These are phyloP conservation scores for Lentinula aciculospora DNA, from an alignment of 768 basidiomycete species.

Conservation along the genomic window DNA sequence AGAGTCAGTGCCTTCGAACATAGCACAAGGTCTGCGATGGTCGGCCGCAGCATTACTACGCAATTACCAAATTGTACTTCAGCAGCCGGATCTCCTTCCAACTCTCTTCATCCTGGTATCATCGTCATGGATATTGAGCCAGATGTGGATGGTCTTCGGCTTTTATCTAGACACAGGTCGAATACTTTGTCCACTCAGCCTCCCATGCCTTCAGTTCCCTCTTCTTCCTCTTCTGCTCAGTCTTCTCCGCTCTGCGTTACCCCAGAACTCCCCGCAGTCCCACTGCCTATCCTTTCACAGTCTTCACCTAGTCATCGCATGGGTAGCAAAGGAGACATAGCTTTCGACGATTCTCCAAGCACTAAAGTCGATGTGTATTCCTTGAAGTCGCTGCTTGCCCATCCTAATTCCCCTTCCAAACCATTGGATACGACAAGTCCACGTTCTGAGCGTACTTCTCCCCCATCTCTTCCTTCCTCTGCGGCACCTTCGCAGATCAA, in stretches of 20 bases:
- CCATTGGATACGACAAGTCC: not conserved
- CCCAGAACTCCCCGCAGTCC: not conserved
- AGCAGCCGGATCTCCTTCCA: not conserved
- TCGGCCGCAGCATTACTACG: not conserved
- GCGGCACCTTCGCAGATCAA: not conserved
- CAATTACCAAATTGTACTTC: not conserved
- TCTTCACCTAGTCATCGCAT: not conserved
- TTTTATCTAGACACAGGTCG: not conserved
- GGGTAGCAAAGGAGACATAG: not conserved
- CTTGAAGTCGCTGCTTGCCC: not conserved
- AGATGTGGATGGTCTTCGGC: not conserved
- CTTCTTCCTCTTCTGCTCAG: not conserved
- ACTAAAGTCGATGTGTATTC: not conserved
- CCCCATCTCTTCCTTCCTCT: not conserved
- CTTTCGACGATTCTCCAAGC: not conserved
- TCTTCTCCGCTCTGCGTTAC: constrained; percentile 1
- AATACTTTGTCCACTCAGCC: not conserved
- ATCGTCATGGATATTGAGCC: constrained; percentile 4
- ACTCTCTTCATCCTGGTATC: not conserved
- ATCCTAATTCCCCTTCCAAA: not conserved
- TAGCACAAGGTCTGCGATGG: not conserved
- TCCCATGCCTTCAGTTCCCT: not conserved
- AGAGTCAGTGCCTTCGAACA: not conserved
- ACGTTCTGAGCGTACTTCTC: not conserved
- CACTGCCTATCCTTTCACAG: not conserved